Conservation (phyloP, 2,329 filamentous ascomycete genomes). For the Penicillium sumatraense region DNA sequence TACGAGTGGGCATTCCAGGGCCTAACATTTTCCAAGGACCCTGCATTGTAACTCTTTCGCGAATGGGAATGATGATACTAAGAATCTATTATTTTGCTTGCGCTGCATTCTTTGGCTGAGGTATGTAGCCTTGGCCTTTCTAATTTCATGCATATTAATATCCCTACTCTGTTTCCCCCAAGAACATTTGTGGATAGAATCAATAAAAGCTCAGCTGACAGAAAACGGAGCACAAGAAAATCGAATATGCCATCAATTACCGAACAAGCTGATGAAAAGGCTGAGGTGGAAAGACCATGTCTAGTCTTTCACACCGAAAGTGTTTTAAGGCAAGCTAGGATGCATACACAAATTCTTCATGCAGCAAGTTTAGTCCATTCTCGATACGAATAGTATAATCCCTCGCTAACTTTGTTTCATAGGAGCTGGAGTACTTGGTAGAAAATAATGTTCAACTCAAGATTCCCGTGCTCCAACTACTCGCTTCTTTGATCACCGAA, state of each 20-base stretch:
- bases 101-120: too few species aligned
- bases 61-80: too few species aligned
- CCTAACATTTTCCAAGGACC: too few species aligned
- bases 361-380: slow-evolving; percentile 1
- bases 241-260: not conserved
- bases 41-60: too few species aligned
- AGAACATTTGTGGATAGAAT: not conserved
- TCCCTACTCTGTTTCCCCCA: too few species aligned
- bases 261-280: not conserved
- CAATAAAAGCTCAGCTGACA: not conserved
- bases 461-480: not conserved
- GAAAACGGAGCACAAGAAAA: not conserved
- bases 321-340: not conserved
- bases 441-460: not conserved
- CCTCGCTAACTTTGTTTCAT: not conserved
- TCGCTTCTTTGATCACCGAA: not conserved
- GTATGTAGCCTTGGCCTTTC: too few species aligned
- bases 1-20: too few species aligned
- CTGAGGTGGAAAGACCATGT: not conserved
- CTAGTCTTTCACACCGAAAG: not conserved
- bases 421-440: not conserved
- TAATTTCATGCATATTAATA: too few species aligned
- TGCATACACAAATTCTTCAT: slow-evolving; percentile 1
- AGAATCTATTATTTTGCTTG: too few species aligned
- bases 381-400: not conserved